Evolutionary conservation across 2,329 filamentous ascomycete genomes (phyloP).

Genomic region (Emergomyces africanus): DNA sequence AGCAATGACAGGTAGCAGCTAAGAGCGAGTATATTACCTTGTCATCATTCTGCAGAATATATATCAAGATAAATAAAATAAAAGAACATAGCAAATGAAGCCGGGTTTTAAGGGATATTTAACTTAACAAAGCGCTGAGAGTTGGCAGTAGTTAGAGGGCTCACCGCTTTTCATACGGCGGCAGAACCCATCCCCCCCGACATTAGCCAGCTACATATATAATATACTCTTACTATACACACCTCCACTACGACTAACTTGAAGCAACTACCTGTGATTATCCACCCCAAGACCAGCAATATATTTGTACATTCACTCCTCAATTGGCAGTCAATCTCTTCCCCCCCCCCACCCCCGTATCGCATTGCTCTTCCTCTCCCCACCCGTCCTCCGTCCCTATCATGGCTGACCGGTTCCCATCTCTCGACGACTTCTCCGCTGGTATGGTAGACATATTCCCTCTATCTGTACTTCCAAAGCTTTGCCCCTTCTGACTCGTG

Average conservation of each 20-base stretch:
- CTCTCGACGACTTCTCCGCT: slow-evolving; percentile 62
- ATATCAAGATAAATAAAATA: background rate
- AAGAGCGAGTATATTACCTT: background rate
- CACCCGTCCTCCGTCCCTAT: slow-evolving; percentile 2
- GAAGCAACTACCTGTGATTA: background rate
- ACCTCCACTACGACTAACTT: background rate
- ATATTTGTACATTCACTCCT: background rate
- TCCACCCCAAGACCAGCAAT: background rate
- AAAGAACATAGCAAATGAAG: background rate
- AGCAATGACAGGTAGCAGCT: too few relatives aligned
- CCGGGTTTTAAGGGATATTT: background rate
- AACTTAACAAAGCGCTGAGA: too few relatives aligned
- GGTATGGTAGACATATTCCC: slow-evolving; percentile 31
- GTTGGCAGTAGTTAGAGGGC: too few relatives aligned
- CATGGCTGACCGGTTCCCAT: slow-evolving; percentile 71
- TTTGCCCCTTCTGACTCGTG: background rate
- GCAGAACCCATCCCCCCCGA: background rate
- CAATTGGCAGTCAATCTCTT: slow-evolving; percentile 1
- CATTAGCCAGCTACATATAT: too few relatives aligned
- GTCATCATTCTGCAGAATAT: background rate
- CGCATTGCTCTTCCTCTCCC: background rate
- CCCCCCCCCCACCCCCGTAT: slow-evolving; percentile 8
- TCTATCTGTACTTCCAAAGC: background rate
- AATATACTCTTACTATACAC: slow-evolving; percentile 1
- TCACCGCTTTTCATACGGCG: background rate